These are phyloP conservation scores for Hirschfeldia incana DNA, from an alignment of 345 rosid species.

Conservation along the genomic window DNA sequence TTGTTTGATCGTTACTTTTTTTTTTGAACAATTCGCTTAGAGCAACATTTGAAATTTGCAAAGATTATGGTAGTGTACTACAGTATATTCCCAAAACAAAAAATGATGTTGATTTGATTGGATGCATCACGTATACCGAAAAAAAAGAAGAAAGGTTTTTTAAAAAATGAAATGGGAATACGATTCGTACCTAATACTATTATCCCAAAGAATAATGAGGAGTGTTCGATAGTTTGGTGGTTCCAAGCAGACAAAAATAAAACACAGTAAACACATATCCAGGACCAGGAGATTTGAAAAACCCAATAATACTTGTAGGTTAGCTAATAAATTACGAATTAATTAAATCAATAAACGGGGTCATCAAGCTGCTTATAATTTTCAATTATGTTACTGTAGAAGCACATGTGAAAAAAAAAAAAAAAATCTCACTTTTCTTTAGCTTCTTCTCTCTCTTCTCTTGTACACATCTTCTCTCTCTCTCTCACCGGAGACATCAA, in stretches of 20 bases:
- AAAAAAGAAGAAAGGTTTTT: not conserved
- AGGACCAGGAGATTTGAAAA: conserved; percentile 32
- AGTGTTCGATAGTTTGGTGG: not conserved
- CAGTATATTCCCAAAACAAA: not conserved
- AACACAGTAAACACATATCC: conserved; percentile 33
- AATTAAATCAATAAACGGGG: not conserved
- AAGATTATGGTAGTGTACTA: not conserved
- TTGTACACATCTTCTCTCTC: conserved; percentile 1
- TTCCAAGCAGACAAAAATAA: conserved; percentile 20
- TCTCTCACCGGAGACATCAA: conserved; percentile 33
- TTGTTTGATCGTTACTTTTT: not conserved
- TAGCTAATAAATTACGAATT: not conserved
- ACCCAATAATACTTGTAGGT: conserved; percentile 7
- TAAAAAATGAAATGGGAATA: not conserved
- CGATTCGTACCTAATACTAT: not conserved
- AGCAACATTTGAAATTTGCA: not conserved
- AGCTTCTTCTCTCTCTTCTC: conserved; percentile 3
- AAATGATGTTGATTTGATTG: not conserved
- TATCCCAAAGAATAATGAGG: not conserved
- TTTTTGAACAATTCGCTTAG: not conserved
- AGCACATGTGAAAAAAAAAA: conserved; percentile 32
- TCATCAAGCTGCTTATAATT: conserved; percentile 6
- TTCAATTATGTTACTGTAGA: conserved; percentile 16
- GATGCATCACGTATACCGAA: not conserved
- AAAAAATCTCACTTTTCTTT: conserved; percentile 1